Conservation (phyloP, 2,329 filamentous ascomycete species). For the Aschersonia sp. region DNA sequence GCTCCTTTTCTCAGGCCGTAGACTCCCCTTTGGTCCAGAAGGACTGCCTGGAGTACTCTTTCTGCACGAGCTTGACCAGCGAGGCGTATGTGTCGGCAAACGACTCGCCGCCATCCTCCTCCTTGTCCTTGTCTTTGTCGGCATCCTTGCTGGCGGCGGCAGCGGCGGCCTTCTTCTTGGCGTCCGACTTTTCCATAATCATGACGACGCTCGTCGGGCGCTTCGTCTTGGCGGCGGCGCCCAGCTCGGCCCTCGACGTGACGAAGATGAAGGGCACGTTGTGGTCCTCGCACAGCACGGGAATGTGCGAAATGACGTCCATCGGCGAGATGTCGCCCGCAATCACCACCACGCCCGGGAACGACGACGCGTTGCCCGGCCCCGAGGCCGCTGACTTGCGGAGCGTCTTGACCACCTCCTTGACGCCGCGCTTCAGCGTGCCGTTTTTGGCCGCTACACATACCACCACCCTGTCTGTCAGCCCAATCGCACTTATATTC, state of each 20-base stretch:
- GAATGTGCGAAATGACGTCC: slow-evolving; percentile 97
- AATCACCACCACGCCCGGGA: slow-evolving; percentile 72
- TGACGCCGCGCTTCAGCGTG: slow-evolving; percentile 92
- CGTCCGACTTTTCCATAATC: slow-evolving; percentile 47
- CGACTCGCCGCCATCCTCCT: slow-evolving; percentile 35
- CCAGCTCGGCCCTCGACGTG: slow-evolving; percentile 79
- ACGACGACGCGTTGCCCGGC: slow-evolving; percentile 40
- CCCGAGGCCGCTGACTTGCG: slow-evolving; percentile 71
- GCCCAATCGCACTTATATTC: not conserved
- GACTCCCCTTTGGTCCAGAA: slow-evolving; percentile 29
- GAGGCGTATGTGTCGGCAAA: slow-evolving; percentile 51
- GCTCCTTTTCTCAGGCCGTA: slow-evolving; percentile 8
- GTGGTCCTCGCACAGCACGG: slow-evolving; percentile 96
- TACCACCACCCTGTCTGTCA: not conserved
- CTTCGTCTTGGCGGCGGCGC: slow-evolving; percentile 88
- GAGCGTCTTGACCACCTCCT: slow-evolving; percentile 96
- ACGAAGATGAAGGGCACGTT: slow-evolving; percentile 96
- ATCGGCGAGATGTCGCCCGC: slow-evolving; percentile 95
- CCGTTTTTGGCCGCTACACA: slow-evolving; percentile 77
- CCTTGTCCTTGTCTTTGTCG: slow-evolving; percentile 29
- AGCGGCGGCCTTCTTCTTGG: slow-evolving; percentile 26
- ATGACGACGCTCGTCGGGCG: slow-evolving; percentile 93
- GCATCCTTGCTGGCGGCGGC: slow-evolving; percentile 17
- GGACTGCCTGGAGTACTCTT: slow-evolving; percentile 45
- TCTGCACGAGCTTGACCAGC: slow-evolving; percentile 50